Evolutionary conservation across 805 yeast species (phyloP).

Genomic region (Candida maris): DNA sequence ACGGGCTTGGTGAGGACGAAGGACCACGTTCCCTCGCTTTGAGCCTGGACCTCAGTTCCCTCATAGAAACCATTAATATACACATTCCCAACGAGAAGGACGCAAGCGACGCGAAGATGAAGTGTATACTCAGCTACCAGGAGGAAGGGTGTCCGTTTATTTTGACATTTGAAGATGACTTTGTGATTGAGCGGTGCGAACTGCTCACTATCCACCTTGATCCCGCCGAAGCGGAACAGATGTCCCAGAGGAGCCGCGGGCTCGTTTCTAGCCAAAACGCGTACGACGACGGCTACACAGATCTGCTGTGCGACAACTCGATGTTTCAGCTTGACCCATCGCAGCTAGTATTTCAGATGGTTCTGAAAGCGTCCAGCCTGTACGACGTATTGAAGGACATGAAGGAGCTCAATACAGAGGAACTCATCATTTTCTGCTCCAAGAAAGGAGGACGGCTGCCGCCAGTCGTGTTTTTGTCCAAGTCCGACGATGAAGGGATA

Average conservation of each 20-base stretch:
- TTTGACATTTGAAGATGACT: conserved; percentile 50
- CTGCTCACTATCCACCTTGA: conserved; percentile 41
- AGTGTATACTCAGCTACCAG: conserved; percentile 48
- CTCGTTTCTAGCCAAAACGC: not conserved
- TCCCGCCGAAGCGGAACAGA: conserved; percentile 4
- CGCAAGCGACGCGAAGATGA: conserved; percentile 26
- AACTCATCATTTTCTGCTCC: conserved; percentile 45
- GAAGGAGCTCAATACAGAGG: conserved; percentile 50
- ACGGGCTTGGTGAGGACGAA: conserved; percentile 12
- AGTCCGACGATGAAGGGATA: conserved; percentile 52
- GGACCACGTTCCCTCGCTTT: conserved; percentile 25
- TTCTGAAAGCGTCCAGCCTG: conserved; percentile 50
- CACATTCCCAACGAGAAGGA: conserved; percentile 28
- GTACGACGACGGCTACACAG: conserved; percentile 16
- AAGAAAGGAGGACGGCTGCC: conserved; percentile 11
- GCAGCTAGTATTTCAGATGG: conserved; percentile 45
- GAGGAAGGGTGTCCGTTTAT: conserved; percentile 53
- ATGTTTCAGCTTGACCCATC: conserved; percentile 36
- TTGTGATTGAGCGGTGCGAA: conserved; percentile 54
- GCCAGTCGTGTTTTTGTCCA: conserved; percentile 53
- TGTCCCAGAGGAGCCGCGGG: not conserved
- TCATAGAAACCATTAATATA: conserved; percentile 50
- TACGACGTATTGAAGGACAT: conserved; percentile 53
- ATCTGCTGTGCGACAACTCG: conserved; percentile 27
- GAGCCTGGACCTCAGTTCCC: conserved; percentile 42